These are phyloP conservation scores for Pseudohalonectria lignicola DNA, from an alignment of 2,329 filamentous ascomycete genomes.

Conservation along the genomic window DNA sequence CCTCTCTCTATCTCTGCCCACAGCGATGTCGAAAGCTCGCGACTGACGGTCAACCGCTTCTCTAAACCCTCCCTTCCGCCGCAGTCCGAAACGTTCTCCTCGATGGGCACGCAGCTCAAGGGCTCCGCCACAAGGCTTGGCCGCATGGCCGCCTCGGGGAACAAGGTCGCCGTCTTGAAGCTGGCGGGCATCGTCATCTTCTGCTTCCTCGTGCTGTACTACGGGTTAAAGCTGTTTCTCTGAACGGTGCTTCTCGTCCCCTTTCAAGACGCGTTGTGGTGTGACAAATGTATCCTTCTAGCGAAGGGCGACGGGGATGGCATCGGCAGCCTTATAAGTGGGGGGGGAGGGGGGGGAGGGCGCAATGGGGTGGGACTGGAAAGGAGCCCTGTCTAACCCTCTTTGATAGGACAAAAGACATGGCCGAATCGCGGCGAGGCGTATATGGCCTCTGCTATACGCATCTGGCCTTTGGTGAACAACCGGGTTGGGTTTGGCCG, in stretches of 20 bases:
- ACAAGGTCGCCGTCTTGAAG: constrained; percentile 85
- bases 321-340: too few relatives aligned
- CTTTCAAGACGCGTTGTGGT: too few relatives aligned
- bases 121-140: constrained; percentile 73
- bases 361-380: too few relatives aligned
- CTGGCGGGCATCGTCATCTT: constrained; percentile 73
- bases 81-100: constrained; percentile 82
- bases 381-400: too few relatives aligned
- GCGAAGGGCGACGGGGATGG: background rate
- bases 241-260: too few relatives aligned
- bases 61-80: background rate
- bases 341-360: too few relatives aligned
- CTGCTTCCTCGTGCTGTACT: constrained; percentile 64
- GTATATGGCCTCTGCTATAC: too few relatives aligned
- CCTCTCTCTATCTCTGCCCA: background rate
- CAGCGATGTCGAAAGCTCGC: background rate
- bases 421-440: too few relatives aligned
- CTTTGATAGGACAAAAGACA: too few relatives aligned
- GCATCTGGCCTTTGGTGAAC: too few relatives aligned
- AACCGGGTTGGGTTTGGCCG: too few relatives aligned
- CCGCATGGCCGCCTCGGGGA: constrained; percentile 83
- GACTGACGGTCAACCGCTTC: background rate
- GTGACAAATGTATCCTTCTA: too few relatives aligned
- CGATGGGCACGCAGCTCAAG: constrained; percentile 71
- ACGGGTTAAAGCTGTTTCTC: constrained; percentile 54